phyloP scores from a whole-genome alignment of 1,139 yeast species.

The Sugiyamaella sp. region DNA sequence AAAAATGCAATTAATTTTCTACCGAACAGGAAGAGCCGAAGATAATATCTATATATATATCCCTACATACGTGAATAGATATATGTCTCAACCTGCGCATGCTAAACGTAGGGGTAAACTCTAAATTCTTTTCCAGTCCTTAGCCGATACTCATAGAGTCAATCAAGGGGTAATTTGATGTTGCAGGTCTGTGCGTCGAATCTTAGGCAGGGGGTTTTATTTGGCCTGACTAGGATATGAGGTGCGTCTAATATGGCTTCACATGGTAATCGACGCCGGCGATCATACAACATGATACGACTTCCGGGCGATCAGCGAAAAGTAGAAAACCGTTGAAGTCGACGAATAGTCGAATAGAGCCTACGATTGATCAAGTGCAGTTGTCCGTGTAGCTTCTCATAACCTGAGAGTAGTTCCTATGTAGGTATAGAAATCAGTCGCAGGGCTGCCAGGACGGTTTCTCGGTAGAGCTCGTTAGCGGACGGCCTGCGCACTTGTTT shows the following conservation, averaged over 20 bases:
- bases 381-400: too few relatives aligned
- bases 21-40: background rate
- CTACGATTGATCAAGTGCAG: too few relatives aligned
- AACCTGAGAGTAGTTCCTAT: too few relatives aligned
- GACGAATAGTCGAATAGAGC: too few relatives aligned
- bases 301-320: background rate
- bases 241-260: background rate
- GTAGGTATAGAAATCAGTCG: too few relatives aligned
- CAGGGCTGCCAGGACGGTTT: too few relatives aligned
- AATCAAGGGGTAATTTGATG: background rate
- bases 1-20: background rate
- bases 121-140: background rate
- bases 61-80: too few relatives aligned
- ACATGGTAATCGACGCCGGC: background rate
- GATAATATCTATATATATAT: background rate
- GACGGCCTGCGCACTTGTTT: too few relatives aligned
- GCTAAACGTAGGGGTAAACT: slow-evolving; percentile 1
- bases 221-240: background rate
- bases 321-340: background rate
- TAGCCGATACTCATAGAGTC: background rate
- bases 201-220: background rate
- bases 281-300: background rate
- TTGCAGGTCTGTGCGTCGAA: slow-evolving; percentile 1
- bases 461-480: too few relatives aligned
- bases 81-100: background rate